A percentile compares a stretch with the other conserved stretches of the same genome.
These are phyloP conservation scores for Pouteria campechiana DNA, from an alignment of 179 eudicot species.

Conservation along the genomic window DNA sequence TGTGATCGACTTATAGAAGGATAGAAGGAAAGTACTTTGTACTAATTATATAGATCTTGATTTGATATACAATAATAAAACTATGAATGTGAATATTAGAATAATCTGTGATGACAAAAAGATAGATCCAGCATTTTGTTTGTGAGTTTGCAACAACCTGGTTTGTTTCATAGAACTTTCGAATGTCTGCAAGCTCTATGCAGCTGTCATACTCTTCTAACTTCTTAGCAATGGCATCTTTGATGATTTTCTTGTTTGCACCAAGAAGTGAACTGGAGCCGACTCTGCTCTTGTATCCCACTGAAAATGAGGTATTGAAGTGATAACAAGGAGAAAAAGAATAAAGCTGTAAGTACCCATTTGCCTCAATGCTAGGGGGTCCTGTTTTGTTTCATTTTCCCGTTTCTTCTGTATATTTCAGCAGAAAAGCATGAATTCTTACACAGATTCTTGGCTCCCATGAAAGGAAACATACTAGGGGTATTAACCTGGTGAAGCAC, in stretches of 20 bases:
- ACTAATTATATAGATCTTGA: too few species aligned
- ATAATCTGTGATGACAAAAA: background rate
- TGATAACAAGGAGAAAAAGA: background rate
- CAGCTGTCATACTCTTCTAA: conserved; percentile 17
- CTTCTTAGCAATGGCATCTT: conserved; percentile 15
- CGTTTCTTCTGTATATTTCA: background rate
- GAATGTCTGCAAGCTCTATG: conserved; percentile 2
- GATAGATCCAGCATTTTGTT: background rate
- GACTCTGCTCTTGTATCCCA: conserved; percentile 15
- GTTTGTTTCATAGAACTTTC: background rate
- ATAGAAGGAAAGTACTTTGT: too few species aligned
- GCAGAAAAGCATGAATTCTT: background rate
- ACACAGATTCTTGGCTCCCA: conserved; percentile 5
- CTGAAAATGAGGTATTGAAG: too few species aligned
- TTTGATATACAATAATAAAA: too few species aligned
- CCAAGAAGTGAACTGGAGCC: conserved; percentile 7
- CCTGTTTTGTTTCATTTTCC: background rate
- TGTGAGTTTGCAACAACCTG: conserved; percentile 8
- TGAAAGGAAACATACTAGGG: conserved; percentile 12
- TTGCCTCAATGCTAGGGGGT: too few species aligned
- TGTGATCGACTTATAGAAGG: too few species aligned
- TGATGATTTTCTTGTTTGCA: conserved; percentile 1
- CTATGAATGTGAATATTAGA: too few species aligned
- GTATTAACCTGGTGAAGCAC: conserved; percentile 16
- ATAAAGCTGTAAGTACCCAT: background rate